Base-by-base conservation (phyloP, 2,329 filamentous ascomycete genomes). In the Paecilomyces variotii region DNA sequence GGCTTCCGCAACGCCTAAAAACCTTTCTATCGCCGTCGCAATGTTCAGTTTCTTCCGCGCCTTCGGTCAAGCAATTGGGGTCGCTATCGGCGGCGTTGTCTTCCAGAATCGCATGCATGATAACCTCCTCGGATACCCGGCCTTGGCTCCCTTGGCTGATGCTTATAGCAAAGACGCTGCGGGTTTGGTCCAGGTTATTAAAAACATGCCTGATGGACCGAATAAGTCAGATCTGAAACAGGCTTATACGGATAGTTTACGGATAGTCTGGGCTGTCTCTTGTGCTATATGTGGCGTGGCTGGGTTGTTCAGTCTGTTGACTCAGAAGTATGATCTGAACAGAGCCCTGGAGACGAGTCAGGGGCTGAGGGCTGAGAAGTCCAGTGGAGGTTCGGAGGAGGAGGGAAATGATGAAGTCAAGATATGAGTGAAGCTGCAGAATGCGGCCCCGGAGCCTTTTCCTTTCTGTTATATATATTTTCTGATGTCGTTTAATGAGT, bases 1-100 rank as follows among this genome's bases (percentile, higher is more conserved):
- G 70, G 86, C 86, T 6, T 78, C 84, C 0, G 79, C 82, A 1
- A 75, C 78, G 0, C 79, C 78, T 59, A 77, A 79, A 58, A 81
- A 87, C 65, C 81, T 86, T 49, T 81, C 84, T 1, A 83, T 84
- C 60, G 82, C 84, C 0, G 80, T 82, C 0, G 85, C 83, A 10
- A 83, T 89, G 76, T 88, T 86, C 72, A 82, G 81, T 56, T 90
- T 90, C 75, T 80, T 86, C 64, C 81, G 85, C 12, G 80, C 82
- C 1, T 80, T 89, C 26, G 87, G 87, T 0, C 85, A 88, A 67
- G 79, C 82, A 0, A 72, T 89, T 9, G 87, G 87, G 26, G 83
- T 89, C 2, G 85, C 87, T 1, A 78, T 88, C 56, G 84, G 84
- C 1, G 86, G 87, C 2, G 84, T 87, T 32, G 80, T 88, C 56